Percentiles rank a stretch among this genome's conserved stretches.
These are phyloP conservation scores for Peniophora sp. DNA, from an alignment of 1,284 basidiomycete species.

Conservation along the genomic window DNA sequence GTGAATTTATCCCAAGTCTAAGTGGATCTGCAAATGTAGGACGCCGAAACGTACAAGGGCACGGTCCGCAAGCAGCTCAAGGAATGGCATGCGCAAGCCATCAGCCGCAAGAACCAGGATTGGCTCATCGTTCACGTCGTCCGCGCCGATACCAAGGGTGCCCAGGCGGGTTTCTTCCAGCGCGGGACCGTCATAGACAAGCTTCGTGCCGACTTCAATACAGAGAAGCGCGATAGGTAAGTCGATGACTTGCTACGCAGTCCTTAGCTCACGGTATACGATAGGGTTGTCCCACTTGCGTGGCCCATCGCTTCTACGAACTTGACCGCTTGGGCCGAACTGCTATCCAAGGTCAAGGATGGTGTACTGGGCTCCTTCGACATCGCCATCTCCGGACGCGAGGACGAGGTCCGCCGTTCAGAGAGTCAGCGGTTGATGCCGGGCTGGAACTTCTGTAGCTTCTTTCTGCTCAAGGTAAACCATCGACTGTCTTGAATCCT, in stretches of 20 bases:
- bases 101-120: conserved; percentile 74
- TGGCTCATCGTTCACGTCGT: conserved; percentile 87
- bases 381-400: conserved; percentile 64
- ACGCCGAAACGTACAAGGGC: conserved; percentile 77
- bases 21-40: conserved; percentile 46
- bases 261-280: conserved; percentile 12
- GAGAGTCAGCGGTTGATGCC: conserved; percentile 84
- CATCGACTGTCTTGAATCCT: not conserved
- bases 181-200: conserved; percentile 84
- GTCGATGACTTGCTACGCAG: conserved; percentile 12
- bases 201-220: conserved; percentile 88
- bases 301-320: conserved; percentile 66
- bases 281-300: conserved; percentile 74
- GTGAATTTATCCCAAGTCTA: conserved; percentile 10
- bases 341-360: conserved; percentile 87
- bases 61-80: conserved; percentile 80
- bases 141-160: conserved; percentile 53
- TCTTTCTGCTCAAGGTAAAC: conserved; percentile 85
- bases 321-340: conserved; percentile 83
- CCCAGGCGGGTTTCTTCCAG: conserved; percentile 66
- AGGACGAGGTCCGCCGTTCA: conserved; percentile 83
- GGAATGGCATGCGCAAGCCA: conserved; percentile 76
- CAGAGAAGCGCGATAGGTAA: conserved; percentile 82
- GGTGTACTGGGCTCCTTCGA: conserved; percentile 81
- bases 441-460: conserved; percentile 96